Evolutionary conservation across 352 stramenopile species (phyloP).

Genomic region (Pythium chondricola): DNA sequence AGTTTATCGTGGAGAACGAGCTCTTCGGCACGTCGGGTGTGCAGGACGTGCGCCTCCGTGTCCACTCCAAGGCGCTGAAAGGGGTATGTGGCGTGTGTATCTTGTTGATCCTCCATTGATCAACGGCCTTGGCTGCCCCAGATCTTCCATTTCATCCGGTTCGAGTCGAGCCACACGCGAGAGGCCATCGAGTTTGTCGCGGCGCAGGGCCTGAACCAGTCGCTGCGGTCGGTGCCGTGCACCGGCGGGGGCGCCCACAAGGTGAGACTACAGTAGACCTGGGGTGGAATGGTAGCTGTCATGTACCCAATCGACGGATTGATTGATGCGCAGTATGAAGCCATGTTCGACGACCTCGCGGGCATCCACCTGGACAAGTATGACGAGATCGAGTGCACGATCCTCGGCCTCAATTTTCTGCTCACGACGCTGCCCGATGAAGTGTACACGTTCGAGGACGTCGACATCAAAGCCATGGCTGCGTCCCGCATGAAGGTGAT

Average conservation of each 20-base stretch:
- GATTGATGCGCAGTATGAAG: conserved; percentile 46
- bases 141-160: conserved; percentile 95
- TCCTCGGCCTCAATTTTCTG: conserved; percentile 96
- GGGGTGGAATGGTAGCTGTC: too few relatives aligned
- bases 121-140: too few relatives aligned
- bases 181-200: conserved; percentile 77
- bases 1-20: conserved; percentile 80
- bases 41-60: conserved; percentile 84
- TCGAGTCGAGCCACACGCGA: conserved; percentile 69
- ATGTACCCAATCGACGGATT: too few relatives aligned
- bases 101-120: too few relatives aligned
- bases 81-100: too few relatives aligned
- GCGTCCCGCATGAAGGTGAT: conserved; percentile 76
- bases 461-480: conserved; percentile 70
- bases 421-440: conserved; percentile 94
- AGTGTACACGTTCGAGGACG: conserved; percentile 96
- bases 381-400: conserved; percentile 95
- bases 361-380: conserved; percentile 81
- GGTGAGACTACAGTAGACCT: too few relatives aligned
- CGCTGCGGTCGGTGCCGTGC: conserved; percentile 65
- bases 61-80: conserved; percentile 84
- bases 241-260: conserved; percentile 83
- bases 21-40: conserved; percentile 77
- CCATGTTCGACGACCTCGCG: conserved; percentile 64
- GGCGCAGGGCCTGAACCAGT: conserved; percentile 75